Evolutionary conservation across 2,329 filamentous ascomycete species (phyloP), one percentile per base, ranked within the genome.

Genomic region (Fulvia fulva): DNA sequence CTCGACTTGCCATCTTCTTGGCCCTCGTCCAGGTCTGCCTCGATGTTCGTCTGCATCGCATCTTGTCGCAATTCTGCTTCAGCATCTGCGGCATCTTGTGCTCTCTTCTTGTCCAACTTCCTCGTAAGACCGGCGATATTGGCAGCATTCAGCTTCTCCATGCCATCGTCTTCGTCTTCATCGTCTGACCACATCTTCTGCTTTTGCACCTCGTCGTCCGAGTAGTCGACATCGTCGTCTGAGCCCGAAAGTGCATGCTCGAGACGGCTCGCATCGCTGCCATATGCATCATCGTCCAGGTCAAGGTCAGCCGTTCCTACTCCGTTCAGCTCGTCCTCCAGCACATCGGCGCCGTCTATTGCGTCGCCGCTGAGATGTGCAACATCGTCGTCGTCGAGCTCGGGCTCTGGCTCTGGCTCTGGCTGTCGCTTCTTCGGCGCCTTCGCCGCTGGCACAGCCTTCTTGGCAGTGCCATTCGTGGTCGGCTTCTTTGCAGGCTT

Each of bases 71-170:
- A 77, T 74, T 99, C 94, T 32, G 87, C 88, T 67, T 92, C 86
- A 23, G 90, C 91, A 62, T 92, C 90, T 23, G 87, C 91, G 19
- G 87, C 90, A 63, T 96, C 90, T 60, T 88, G 82, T 46, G 89
- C 88, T 70, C 83, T 80, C 71, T 94, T 80, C 69, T 84, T 80
- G 72, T 99, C 93, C 57, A 99, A 77, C 74, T 91, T 93, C 67
- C 86, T 83, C 56, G 93, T 92, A 56, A 99, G 79, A 58, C 94
- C 94, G 68, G 88, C 94, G 63, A 99, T 97, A 75, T 99, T 99
- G 62, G 94, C 94, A 1, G 92, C 92, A 53, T 91, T 99, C 65
- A 99, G 82, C 73, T 87, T 88, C 76, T 97, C 92, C 76, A 96
- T 91, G 5, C 86, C 87, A 67, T 95, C 91, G 16, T 50, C 47